Percentiles rank a stretch among this genome's conserved stretches.
Evolutionary conservation across 1,284 basidiomycete species (phyloP).

Genomic region (Microbotryum scabiosae): DNA sequence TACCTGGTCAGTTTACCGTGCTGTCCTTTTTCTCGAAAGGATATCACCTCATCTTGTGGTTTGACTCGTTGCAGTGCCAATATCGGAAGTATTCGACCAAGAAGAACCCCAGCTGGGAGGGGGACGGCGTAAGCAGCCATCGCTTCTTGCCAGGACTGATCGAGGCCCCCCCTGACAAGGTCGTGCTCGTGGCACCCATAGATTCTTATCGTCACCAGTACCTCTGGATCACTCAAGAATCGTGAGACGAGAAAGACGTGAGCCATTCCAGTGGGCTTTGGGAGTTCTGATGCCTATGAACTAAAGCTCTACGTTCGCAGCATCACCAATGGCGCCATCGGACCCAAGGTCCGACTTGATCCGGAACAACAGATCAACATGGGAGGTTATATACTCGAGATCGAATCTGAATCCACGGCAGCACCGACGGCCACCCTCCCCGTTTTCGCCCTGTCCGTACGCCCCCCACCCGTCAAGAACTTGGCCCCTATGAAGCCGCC

Average conservation of each 20-base stretch:
- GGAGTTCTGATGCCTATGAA: no score
- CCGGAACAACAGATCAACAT: background rate
- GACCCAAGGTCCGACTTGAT: background rate
- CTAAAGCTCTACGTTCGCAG: background rate
- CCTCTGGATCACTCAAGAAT: slow-evolving; percentile 3
- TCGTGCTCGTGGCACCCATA: background rate
- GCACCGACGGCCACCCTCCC: background rate
- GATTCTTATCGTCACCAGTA: slow-evolving; percentile 7
- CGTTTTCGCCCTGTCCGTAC: background rate
- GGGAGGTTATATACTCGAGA: background rate
- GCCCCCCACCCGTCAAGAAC: slow-evolving; percentile 25
- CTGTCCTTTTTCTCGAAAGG: no score
- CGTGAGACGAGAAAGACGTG: slow-evolving; percentile 9
- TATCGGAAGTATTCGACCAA: slow-evolving; percentile 13
- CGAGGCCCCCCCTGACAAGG: background rate
- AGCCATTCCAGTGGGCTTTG: background rate
- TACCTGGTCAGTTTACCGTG: no score
- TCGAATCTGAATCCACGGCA: background rate
- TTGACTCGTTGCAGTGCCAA: slow-evolving; percentile 9
- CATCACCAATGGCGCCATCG: slow-evolving; percentile 2
- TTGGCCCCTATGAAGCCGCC: background rate
- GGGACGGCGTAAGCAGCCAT: slow-evolving; percentile 9
- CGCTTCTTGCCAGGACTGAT: background rate
- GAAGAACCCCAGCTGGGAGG: slow-evolving; percentile 19
- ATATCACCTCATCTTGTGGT: no score